Base-by-base conservation (phyloP, 257 asterid genomes). In the Anisodus tanguticus region DNA sequence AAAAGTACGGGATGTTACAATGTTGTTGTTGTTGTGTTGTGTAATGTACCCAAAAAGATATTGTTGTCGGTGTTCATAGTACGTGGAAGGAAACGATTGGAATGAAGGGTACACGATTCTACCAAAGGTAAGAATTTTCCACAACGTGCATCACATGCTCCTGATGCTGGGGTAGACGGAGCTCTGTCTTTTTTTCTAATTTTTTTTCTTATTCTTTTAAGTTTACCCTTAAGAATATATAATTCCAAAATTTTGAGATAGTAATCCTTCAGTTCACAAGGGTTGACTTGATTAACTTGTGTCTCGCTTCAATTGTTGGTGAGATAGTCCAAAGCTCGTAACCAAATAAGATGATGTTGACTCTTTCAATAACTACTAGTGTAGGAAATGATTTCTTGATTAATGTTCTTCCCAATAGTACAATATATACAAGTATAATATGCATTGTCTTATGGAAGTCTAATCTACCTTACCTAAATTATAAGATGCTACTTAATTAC, bases 41-140 rank as follows among this genome's bases (percentile, higher is more conserved):
- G 26, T 22, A 22, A 22, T 22, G 26, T 22, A 22, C 26, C 26
- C 26, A 22, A 22, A 22, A 22, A 22, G 26, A 22, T 22, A 22
- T 22, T 22, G 26, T 8, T 19, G 70, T 19, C 45, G 60, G 12
- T 43, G 55, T 12, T 45, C 10, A 11, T 54, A 43, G 79, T 69
- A 85, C 5, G 88, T 74, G 85, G 83, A 37, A 12, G 35, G 60
- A 85, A 6, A 64, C 8, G 74, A 47, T 76, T 63, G 83, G 83
- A 70, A 3, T 59, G 26, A 47, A 19, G 72, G 79, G 12, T 41
- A 45, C 80, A 60, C 2, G 6, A 66, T 82, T 41, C 85, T 79
- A 26, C 4, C 49, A 15, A 72, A 47, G 59, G 80, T 39, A 72
- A 72, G 80, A 47, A 41, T 49, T 8, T 59, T 41, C 41, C 80